Base-by-base conservation (phyloP, 257 asterid species). In the Nyctanthes arbortristis region DNA sequence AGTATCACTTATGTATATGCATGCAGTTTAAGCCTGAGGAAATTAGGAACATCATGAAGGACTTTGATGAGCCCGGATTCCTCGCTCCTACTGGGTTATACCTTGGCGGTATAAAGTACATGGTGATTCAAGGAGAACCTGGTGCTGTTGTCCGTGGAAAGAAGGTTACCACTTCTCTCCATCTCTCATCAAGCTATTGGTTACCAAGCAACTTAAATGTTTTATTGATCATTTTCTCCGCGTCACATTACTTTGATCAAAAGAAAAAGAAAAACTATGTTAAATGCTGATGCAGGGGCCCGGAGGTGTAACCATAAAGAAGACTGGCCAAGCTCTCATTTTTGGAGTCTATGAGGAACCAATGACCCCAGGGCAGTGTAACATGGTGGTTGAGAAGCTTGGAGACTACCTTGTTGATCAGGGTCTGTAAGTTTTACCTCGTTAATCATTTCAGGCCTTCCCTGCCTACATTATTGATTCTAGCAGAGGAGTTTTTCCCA, bases 291-390 rank as follows among this genome's bases (percentile, higher is more conserved):
- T 75, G 68, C 45, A 77, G 79, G 82, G 79, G 1, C 9, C 75
- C 16, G 79, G 79, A 12, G 82, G 82, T 16, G 29, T 78, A 47
- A 73, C 79, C 1, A 31, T 78, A 13, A 78, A 69, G 79, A 78
- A 69, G 69, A 78, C 82, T 2, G 66, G 66, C 4, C 76, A 78
- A 65, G 73, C 82, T 7, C 60, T 78, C 31, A 73, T 73, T 9
- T 64, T 78, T 69, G 82, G 82, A 4, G 1, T 73, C 22, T 78
- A 73, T 16, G 82, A 78, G 20, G 79, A 78, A 22, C 82, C 82
- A 56, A 71, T 78, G 76, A 73, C 75, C 27, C 82, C 73, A 57
- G 78, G 79, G 36, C 79, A 73, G 61, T 78, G 82, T 68, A 78
- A 78, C 66, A 56, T 78, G 70, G 62, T 78, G 5, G 82, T 78